Conservation (phyloP, 495 filamentous ascomycete species). For the Daldinia bambusicola region DNA sequence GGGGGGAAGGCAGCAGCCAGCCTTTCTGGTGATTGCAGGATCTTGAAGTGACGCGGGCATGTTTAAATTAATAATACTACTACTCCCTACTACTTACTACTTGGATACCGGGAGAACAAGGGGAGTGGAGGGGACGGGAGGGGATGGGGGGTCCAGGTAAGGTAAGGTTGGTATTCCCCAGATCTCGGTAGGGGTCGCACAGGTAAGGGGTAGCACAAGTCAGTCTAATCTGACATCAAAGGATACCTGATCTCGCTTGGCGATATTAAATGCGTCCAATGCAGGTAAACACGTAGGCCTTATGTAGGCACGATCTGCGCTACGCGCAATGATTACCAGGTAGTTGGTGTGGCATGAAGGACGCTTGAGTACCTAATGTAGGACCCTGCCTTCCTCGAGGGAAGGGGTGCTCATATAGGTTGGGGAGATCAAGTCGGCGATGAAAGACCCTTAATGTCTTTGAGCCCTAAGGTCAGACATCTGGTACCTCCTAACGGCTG, state of each 20-base stretch:
- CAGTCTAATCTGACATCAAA: constrained; percentile 35
- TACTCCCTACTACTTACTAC: not conserved
- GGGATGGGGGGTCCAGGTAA: constrained; percentile 1
- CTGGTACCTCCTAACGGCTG: not conserved
- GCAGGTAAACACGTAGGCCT: not conserved
- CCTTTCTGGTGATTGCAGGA: constrained; percentile 34
- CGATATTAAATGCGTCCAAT: constrained; percentile 22
- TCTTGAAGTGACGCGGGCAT: constrained; percentile 25
- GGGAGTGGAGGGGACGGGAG: not conserved
- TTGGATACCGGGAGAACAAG: constrained; percentile 20
- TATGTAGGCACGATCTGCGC: constrained; percentile 3
- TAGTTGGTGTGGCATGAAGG: not conserved
- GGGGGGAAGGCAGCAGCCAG: constrained; percentile 5
- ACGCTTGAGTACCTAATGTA: not conserved
- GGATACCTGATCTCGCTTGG: constrained; percentile 35
- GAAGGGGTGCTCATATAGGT: not conserved
- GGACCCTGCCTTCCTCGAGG: not conserved
- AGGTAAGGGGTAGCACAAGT: constrained; percentile 7
- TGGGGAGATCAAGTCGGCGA: not conserved
- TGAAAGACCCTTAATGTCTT: not conserved
- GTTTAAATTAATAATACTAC: not conserved
- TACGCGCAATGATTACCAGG: not conserved
- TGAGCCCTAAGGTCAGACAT: not conserved
- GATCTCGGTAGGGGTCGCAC: constrained; percentile 33
- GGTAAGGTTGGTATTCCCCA: constrained; percentile 14